Percentiles rank a stretch among this genome's conserved stretches.
Conservation (phyloP, 2,329 filamentous ascomycete species). For the Aspergillus pseudoglaucus region DNA sequence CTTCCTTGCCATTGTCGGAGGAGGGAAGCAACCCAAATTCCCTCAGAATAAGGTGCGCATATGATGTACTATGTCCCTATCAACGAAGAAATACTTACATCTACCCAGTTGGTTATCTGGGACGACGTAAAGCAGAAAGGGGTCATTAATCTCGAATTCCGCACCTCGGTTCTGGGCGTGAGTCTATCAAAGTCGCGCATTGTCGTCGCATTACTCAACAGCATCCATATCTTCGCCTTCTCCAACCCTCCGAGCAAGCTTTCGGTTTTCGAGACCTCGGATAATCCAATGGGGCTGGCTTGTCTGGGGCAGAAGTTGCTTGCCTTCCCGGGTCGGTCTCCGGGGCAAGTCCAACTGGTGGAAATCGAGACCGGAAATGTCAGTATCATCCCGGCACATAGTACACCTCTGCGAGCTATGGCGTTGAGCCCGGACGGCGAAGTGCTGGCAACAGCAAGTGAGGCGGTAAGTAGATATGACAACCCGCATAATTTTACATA, state of each 20-base stretch:
- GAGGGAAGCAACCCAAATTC: constrained; percentile 77
- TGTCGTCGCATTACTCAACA: constrained; percentile 74
- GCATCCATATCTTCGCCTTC: constrained; percentile 74
- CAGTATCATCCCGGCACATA: constrained; percentile 89
- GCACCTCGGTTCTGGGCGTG: constrained; percentile 73
- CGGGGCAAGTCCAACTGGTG: constrained; percentile 84
- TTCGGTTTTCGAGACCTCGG: constrained; percentile 74
- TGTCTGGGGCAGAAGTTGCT: constrained; percentile 67
- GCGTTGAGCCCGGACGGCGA: constrained; percentile 73
- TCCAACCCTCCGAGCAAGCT: constrained; percentile 63
- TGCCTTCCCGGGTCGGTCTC: constrained; percentile 78
- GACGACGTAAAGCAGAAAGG: constrained; percentile 74
- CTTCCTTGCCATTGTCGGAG: constrained; percentile 83
- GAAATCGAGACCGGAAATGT: constrained; percentile 72
- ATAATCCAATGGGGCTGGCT: constrained; percentile 76
- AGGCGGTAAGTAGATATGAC: constrained; percentile 49
- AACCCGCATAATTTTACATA: neutral
- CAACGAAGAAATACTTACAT: neutral
- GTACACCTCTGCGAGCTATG: constrained; percentile 69
- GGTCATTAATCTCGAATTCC: constrained; percentile 69
- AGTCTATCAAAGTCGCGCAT: constrained; percentile 70
- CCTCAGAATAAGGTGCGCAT: constrained; percentile 69
- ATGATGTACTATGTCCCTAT: too few species aligned
- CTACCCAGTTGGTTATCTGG: constrained; percentile 67
- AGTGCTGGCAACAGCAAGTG: constrained; percentile 80